Percentiles rank a stretch among this genome's conserved stretches.
Evolutionary conservation across 495 filamentous ascomycete genomes (phyloP).

Genomic region (Bombardia bombarda): DNA sequence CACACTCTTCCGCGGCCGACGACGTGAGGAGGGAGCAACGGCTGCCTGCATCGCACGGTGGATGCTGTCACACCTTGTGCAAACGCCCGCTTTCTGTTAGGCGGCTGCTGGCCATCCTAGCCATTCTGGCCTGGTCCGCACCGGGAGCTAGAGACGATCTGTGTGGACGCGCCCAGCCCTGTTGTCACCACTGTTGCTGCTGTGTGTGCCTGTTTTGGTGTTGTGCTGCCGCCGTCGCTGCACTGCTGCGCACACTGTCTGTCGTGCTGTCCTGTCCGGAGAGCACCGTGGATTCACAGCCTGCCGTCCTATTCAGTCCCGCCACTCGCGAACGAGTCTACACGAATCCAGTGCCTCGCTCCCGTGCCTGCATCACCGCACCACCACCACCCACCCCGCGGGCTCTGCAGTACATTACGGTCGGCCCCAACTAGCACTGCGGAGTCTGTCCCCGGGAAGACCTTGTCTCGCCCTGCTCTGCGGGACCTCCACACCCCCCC

Average conservation of each 20-base stretch:
- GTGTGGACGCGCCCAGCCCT: too few species aligned
- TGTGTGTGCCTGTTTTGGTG: neutral
- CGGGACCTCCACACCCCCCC: neutral
- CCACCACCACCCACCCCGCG: constrained; percentile 16
- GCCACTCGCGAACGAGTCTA: constrained; percentile 5
- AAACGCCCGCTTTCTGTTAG: constrained; percentile 13
- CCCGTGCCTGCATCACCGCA: constrained; percentile 12
- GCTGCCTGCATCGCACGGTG: constrained; percentile 19
- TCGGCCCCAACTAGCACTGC: constrained; percentile 14
- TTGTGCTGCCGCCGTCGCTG: neutral
- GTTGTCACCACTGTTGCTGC: too few species aligned
- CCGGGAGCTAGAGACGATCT: too few species aligned
- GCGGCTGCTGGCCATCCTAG: neutral
- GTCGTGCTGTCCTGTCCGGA: too few species aligned
- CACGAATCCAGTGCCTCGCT: neutral
- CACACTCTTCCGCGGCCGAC: constrained; percentile 5
- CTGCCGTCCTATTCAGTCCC: neutral
- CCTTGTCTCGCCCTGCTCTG: constrained; percentile 5
- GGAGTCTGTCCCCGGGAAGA: constrained; percentile 18
- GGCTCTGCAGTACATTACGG: constrained; percentile 13
- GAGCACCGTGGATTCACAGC: neutral
- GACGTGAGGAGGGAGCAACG: constrained; percentile 8
- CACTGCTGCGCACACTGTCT: neutral
- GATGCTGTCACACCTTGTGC: constrained; percentile 22
- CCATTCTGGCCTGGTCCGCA: neutral